A percentile compares a stretch with the other conserved stretches of the same genome.
Conservation (phyloP, 2,329 filamentous ascomycete genomes). For the Fusarium bulbicola region DNA sequence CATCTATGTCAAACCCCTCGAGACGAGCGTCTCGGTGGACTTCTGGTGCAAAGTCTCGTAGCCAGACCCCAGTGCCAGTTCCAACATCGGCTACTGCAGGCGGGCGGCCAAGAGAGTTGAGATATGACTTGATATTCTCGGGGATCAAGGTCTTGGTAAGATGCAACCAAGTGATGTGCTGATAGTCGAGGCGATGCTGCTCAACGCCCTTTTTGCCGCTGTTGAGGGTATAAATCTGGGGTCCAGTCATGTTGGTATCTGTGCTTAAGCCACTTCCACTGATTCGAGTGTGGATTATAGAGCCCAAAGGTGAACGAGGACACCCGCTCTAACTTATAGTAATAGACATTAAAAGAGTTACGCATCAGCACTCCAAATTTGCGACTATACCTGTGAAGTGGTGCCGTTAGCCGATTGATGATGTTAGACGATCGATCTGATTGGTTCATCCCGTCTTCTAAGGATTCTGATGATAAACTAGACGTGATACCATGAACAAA, state of each 20-base stretch:
- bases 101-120: neutral
- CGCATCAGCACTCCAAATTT: neutral
- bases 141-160: constrained; percentile 1
- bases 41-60: neutral
- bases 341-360: neutral
- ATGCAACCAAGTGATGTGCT: neutral
- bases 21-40: neutral
- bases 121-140: neutral
- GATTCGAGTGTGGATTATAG: no score
- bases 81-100: neutral
- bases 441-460: neutral
- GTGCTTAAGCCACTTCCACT: no score
- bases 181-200: constrained; percentile 2
- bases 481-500: neutral
- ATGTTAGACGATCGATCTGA: neutral
- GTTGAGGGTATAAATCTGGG: constrained; percentile 5
- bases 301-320: no score
- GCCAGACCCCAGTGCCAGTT: constrained; percentile 1
- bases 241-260: neutral
- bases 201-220: constrained; percentile 5
- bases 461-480: neutral
- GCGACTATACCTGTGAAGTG: neutral
- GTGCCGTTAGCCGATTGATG: neutral
- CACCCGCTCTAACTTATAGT: neutral
- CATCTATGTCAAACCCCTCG: constrained; percentile 6